Percentiles rank a stretch among this genome's conserved stretches.
These are phyloP conservation scores for Dissoconium aciculare DNA, from an alignment of 2,329 filamentous ascomycete genomes.

Conservation along the genomic window DNA sequence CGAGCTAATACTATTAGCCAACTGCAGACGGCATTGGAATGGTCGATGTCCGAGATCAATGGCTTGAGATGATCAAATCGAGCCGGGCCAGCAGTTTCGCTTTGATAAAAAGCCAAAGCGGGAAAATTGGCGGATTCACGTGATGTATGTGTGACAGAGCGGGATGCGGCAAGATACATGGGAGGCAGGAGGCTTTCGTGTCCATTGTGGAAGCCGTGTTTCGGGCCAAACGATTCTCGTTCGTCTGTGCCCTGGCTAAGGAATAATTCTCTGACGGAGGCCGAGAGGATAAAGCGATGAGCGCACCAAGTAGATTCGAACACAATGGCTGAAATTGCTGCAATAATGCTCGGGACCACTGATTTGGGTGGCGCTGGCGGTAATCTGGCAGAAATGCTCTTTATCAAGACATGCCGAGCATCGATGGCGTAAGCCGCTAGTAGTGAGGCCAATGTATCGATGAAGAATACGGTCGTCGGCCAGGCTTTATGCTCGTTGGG, in stretches of 20 bases:
- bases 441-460: constrained; percentile 63
- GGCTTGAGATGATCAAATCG: constrained; percentile 6
- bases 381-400: constrained; percentile 12
- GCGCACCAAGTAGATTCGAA: constrained; percentile 65
- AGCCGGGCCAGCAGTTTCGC: constrained; percentile 7
- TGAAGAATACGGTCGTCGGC: constrained; percentile 56
- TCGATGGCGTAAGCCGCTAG: constrained; percentile 46
- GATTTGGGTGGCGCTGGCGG: constrained; percentile 43
- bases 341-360: constrained; percentile 52
- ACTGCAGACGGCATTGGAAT: constrained; percentile 32
- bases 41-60: constrained; percentile 24
- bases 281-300: constrained; percentile 36
- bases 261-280: constrained; percentile 33
- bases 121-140: constrained; percentile 31
- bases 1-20: constrained; percentile 35
- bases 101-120: constrained; percentile 25
- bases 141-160: constrained; percentile 19
- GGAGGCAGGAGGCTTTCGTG: constrained; percentile 16
- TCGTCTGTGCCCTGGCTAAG: constrained; percentile 9
- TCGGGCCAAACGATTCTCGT: constrained; percentile 14
- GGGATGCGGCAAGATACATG: constrained; percentile 30
- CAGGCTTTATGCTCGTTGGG: constrained; percentile 44
- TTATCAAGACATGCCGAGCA: constrained; percentile 15
- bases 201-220: constrained; percentile 14
- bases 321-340: constrained; percentile 63